Conservation (phyloP, 164 flowering plant genomes). For the Malania oleifera region DNA sequence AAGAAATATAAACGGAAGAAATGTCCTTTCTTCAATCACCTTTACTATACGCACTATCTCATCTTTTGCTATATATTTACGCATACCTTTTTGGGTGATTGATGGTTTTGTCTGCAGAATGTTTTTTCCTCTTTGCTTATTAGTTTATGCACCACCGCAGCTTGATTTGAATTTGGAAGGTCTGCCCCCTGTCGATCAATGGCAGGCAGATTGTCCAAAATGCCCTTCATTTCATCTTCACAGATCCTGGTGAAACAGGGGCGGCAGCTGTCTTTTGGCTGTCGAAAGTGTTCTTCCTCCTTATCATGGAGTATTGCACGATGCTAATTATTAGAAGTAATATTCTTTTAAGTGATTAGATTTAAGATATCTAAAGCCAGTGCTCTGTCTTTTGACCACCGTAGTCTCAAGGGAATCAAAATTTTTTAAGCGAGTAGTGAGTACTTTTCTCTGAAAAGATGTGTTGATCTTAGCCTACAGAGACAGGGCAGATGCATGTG, state of each 20-base stretch:
- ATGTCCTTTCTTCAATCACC: conserved; percentile 13
- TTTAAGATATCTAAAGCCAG: conserved; percentile 6
- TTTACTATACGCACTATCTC: conserved; percentile 3
- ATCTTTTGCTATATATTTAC: neutral
- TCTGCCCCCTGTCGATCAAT: too few species aligned
- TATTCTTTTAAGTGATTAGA: conserved; percentile 3
- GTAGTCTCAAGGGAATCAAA: conserved; percentile 13
- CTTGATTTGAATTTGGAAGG: conserved; percentile 3
- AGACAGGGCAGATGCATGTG: conserved; percentile 14
- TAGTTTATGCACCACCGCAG: conserved; percentile 16
- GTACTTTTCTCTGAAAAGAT: conserved; percentile 18
- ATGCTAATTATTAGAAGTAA: too few species aligned
- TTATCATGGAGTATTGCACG: too few species aligned
- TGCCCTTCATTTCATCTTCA: too few species aligned
- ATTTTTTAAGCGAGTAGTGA: conserved; percentile 1
- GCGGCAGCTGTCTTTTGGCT: too few species aligned
- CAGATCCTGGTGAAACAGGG: too few species aligned
- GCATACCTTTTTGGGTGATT: conserved; percentile 14
- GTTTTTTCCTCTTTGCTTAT: conserved; percentile 6
- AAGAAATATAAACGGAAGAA: neutral
- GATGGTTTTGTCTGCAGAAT: conserved; percentile 3
- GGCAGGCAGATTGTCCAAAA: too few species aligned
- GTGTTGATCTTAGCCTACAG: conserved; percentile 10
- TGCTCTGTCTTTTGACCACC: conserved; percentile 10
- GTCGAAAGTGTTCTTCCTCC: too few species aligned